These are phyloP conservation scores for Sanghuangporus baumii DNA, from an alignment of 1,284 basidiomycete species.

Conservation along the genomic window DNA sequence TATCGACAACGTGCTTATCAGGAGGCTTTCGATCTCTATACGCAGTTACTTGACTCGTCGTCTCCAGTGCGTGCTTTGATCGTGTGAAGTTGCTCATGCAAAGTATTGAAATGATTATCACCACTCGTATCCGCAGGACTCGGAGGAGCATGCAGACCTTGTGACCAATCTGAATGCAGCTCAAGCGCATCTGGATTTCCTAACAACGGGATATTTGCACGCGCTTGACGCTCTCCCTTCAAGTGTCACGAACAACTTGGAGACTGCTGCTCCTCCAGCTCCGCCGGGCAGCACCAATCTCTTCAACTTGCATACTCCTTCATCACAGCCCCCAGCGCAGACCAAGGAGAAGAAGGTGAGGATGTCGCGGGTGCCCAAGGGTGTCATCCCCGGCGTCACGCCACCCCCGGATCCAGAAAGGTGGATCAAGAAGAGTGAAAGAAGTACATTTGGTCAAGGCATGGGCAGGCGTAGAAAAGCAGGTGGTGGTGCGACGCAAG, in stretches of 20 bases:
- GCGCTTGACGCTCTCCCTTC: conserved; percentile 54
- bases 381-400: conserved; percentile 68
- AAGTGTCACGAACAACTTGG: conserved; percentile 46
- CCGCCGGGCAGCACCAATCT: conserved; percentile 32
- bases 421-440: conserved; percentile 78
- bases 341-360: conserved; percentile 47
- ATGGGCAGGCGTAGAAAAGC: conserved; percentile 40
- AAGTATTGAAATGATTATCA: not conserved
- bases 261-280: conserved; percentile 52
- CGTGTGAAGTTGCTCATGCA: not conserved
- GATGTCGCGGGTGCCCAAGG: conserved; percentile 61
- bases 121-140: conserved; percentile 42
- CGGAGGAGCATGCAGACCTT: conserved; percentile 85
- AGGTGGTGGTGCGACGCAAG: conserved; percentile 42
- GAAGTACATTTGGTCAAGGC: conserved; percentile 45
- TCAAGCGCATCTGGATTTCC: conserved; percentile 76
- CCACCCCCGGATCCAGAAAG: conserved; percentile 75
- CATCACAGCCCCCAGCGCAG: conserved; percentile 25
- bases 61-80: conserved; percentile 49
- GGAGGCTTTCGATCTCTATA: conserved; percentile 69
- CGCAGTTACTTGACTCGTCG: conserved; percentile 68
- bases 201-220: conserved; percentile 61
- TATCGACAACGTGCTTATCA: conserved; percentile 77
- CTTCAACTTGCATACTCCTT: conserved; percentile 26
- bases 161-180: conserved; percentile 77